Percentiles rank a stretch among this genome's conserved stretches.
These are phyloP conservation scores for Rostrohypoxylon terebratum DNA, from an alignment of 495 filamentous ascomycete genomes.

Conservation along the genomic window DNA sequence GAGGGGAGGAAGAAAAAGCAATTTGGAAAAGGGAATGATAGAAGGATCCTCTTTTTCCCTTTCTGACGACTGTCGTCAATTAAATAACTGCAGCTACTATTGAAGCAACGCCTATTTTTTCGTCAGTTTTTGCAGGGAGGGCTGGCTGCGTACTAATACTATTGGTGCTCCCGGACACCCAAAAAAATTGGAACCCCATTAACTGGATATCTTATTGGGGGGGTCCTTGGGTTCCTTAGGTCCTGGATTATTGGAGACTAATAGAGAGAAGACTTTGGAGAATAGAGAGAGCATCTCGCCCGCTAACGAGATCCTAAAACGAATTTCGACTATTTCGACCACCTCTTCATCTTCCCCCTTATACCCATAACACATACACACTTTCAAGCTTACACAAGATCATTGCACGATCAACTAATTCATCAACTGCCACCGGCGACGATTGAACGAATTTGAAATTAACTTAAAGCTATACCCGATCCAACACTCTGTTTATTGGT, in stretches of 20 bases:
- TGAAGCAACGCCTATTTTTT: conserved; percentile 31
- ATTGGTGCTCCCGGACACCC: conserved; percentile 35
- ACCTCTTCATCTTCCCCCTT: not conserved
- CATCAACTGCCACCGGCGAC: conserved; percentile 5
- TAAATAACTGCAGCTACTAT: conserved; percentile 22
- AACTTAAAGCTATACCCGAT: conserved; percentile 19
- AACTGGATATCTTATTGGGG: conserved; percentile 40
- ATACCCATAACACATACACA: not conserved
- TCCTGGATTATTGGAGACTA: not conserved
- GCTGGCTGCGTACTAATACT: conserved; percentile 19
- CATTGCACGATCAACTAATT: conserved; percentile 20
- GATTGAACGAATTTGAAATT: conserved; percentile 23
- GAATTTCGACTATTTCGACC: conserved; percentile 22
- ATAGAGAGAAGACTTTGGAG: conserved; percentile 23
- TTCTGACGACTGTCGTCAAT: conserved; percentile 28
- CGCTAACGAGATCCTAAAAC: conserved; percentile 26
- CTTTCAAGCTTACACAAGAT: not conserved
- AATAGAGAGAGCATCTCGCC: conserved; percentile 21
- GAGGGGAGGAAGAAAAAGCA: conserved; percentile 35
- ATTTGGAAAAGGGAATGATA: conserved; percentile 34
- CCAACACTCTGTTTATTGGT: conserved; percentile 25
- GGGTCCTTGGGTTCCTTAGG: conserved; percentile 1
- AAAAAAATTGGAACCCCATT: conserved; percentile 41
- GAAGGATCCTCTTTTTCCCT: conserved; percentile 29
- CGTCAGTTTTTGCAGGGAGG: conserved; percentile 34